Conservation (phyloP, 768 basidiomycete species). For the Termitomyces sp. region DNA sequence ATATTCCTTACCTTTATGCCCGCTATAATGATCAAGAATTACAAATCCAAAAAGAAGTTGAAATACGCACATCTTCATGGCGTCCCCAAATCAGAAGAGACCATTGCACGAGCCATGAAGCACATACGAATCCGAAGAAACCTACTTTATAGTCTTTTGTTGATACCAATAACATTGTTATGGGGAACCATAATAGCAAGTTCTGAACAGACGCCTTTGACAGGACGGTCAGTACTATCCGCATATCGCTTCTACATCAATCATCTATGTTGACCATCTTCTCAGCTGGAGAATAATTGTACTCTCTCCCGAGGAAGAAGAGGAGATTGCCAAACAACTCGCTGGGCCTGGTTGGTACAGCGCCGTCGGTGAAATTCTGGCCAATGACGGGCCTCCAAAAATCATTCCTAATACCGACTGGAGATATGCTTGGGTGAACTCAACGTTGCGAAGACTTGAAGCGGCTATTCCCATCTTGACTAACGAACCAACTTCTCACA, state of each 20-base stretch:
- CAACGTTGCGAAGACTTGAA: slow-evolving; percentile 76
- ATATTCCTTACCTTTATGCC: slow-evolving; percentile 75
- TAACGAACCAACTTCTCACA: slow-evolving; percentile 46
- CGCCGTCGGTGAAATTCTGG: slow-evolving; percentile 75
- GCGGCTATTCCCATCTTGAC: slow-evolving; percentile 62
- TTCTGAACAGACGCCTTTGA: slow-evolving; percentile 73
- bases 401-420: slow-evolving; percentile 78
- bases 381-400: slow-evolving; percentile 51
- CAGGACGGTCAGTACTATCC: slow-evolving; percentile 60
- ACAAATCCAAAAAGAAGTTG: slow-evolving; percentile 44
- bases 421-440: slow-evolving; percentile 84
- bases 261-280: slow-evolving; percentile 1
- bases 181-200: slow-evolving; percentile 69
- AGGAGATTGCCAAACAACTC: slow-evolving; percentile 77
- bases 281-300: slow-evolving; percentile 83
- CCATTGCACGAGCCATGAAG: slow-evolving; percentile 39
- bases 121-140: slow-evolving; percentile 43
- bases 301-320: slow-evolving; percentile 90
- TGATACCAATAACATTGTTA: slow-evolving; percentile 57
- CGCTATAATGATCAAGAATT: slow-evolving; percentile 54
- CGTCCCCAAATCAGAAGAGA: slow-evolving; percentile 46
- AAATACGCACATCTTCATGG: slow-evolving; percentile 45
- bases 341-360: slow-evolving; percentile 83
- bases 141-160: slow-evolving; percentile 47
- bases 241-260: background rate